Percentiles rank a stretch among this genome's conserved stretches.
Evolutionary conservation across 768 basidiomycete genomes (phyloP).

Genomic region (Mycena galericulata): DNA sequence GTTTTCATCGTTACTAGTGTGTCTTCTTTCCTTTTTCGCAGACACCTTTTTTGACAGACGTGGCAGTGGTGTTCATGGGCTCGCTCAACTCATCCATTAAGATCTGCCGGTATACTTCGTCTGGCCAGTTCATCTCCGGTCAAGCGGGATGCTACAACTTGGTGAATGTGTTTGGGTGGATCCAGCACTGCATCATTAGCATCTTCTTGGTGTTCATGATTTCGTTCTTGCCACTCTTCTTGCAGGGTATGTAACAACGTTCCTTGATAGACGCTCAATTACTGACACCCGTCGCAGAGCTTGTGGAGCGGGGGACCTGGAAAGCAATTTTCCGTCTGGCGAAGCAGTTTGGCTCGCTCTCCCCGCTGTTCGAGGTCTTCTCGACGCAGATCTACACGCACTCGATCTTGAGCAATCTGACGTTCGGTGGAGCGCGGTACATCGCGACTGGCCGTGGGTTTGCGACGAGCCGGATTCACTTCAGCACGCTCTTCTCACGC

Average conservation of each 20-base stretch:
- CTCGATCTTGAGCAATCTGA: constrained; percentile 96
- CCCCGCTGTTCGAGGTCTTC: constrained; percentile 97
- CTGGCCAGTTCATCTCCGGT: constrained; percentile 80
- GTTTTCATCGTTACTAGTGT: constrained; percentile 91
- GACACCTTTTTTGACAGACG: constrained; percentile 31
- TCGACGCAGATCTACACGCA: constrained; percentile 98
- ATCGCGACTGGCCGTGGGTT: constrained; percentile 99
- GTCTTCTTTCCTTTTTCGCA: constrained; percentile 46
- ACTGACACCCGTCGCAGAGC: constrained; percentile 63
- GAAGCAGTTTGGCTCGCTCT: constrained; percentile 95
- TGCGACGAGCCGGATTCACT: constrained; percentile 94
- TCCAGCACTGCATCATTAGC: constrained; percentile 94
- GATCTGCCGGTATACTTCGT: constrained; percentile 83
- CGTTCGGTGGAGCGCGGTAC: constrained; percentile 97
- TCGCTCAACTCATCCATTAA: constrained; percentile 85
- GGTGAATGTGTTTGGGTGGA: constrained; percentile 93
- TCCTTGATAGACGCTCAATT: constrained; percentile 26
- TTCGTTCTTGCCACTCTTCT: constrained; percentile 92
- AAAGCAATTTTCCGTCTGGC: constrained; percentile 92
- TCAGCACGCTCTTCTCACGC: constrained; percentile 97
- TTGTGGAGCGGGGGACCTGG: constrained; percentile 94
- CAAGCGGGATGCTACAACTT: constrained; percentile 95
- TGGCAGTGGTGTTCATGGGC: constrained; percentile 91
- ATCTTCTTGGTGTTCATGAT: constrained; percentile 99
- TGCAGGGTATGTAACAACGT: constrained; percentile 76